A percentile compares a stretch with the other conserved stretches of the same genome.
Evolutionary conservation across 371 early-diverging fungal species (phyloP).

Genomic region (Actinomucor elegans): DNA sequence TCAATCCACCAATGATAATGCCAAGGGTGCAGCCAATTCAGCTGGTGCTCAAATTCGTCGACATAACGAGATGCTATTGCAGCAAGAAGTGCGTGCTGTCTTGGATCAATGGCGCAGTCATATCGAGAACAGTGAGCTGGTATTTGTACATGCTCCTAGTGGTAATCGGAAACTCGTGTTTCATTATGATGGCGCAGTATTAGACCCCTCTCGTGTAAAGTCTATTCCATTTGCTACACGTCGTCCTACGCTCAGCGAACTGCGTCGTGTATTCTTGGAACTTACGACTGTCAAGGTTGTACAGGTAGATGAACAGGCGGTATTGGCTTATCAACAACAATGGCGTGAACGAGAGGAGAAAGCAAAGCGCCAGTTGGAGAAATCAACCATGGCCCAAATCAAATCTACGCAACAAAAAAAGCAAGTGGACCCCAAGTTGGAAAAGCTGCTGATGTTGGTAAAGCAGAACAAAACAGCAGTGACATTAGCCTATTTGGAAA

Average conservation of each 20-base stretch:
- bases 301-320: constrained; percentile 38
- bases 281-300: constrained; percentile 57
- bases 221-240: constrained; percentile 78
- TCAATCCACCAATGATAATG: constrained; percentile 79
- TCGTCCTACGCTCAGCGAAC: constrained; percentile 71
- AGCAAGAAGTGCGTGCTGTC: constrained; percentile 75
- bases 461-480: constrained; percentile 59
- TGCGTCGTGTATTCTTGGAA: constrained; percentile 51
- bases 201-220: constrained; percentile 53
- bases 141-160: constrained; percentile 73
- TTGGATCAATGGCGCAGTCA: constrained; percentile 67
- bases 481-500: constrained; percentile 36
- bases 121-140: constrained; percentile 52
- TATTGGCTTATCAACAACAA: constrained; percentile 25
- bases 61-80: constrained; percentile 81
- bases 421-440: constrained; percentile 20
- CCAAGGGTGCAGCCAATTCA: constrained; percentile 85
- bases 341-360: constrained; percentile 29
- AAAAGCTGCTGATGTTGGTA: constrained; percentile 46
- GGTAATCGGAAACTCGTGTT: constrained; percentile 60
- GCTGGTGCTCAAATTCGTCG: constrained; percentile 91
- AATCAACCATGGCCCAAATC: constrained; percentile 10
- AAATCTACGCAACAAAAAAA: constrained; percentile 6
- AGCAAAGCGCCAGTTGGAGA: constrained; percentile 28
- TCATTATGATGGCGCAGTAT: constrained; percentile 61